Evolutionary conservation across 352 stramenopile genomes (phyloP).

Genomic region (Phytophthora kernoviae): DNA sequence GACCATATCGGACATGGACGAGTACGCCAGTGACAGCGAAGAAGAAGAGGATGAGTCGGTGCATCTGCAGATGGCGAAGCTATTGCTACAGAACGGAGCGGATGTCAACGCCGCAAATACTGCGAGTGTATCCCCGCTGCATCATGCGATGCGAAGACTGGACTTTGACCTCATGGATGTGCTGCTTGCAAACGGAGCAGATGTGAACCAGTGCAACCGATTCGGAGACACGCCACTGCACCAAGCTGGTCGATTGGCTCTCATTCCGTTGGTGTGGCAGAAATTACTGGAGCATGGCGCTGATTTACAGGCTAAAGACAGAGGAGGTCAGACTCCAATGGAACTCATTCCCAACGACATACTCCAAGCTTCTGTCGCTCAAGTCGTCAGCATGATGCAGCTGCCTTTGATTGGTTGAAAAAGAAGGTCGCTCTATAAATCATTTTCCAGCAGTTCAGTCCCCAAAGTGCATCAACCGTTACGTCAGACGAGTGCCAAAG

Average conservation of each 20-base stretch:
- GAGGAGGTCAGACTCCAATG: constrained; percentile 28
- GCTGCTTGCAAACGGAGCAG: constrained; percentile 29
- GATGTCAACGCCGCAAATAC: constrained; percentile 34
- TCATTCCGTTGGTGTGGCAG: constrained; percentile 35
- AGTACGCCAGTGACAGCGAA: constrained; percentile 25
- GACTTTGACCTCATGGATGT: constrained; percentile 38
- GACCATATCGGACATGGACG: constrained; percentile 34
- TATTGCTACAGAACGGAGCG: constrained; percentile 32
- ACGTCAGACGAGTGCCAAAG: constrained; percentile 6
- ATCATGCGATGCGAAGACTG: constrained; percentile 38
- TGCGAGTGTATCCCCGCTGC: constrained; percentile 23
- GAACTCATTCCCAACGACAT: constrained; percentile 37
- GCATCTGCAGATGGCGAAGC: constrained; percentile 26
- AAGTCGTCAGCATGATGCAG: constrained; percentile 4
- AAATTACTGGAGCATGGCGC: constrained; percentile 31
- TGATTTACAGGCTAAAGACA: constrained; percentile 22
- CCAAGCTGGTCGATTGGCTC: constrained; percentile 30
- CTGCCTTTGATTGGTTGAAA: not conserved
- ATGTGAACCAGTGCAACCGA: constrained; percentile 34
- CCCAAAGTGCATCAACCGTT: not conserved
- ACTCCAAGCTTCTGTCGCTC: constrained; percentile 25
- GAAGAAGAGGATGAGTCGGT: constrained; percentile 22
- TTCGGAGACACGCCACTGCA: constrained; percentile 43
- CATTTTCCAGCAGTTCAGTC: not conserved
- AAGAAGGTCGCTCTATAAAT: not conserved